Evolutionary conservation across 2,329 filamentous ascomycete genomes (phyloP).

Genomic region (Neofusicoccum umdonicola): DNA sequence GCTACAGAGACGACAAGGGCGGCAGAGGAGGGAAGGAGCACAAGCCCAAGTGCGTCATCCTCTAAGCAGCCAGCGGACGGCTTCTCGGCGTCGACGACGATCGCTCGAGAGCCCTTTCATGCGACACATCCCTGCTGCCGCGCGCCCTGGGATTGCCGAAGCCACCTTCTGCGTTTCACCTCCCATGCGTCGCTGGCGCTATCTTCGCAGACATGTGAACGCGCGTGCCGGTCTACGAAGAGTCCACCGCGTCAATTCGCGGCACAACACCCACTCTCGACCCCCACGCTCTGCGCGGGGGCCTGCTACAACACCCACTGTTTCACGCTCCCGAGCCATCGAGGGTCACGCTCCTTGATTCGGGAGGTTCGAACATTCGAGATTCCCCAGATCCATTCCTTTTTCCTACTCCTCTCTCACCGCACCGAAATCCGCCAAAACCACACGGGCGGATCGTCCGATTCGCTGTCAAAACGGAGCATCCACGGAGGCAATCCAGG

Average conservation of each 20-base stretch:
- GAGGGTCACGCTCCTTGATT: not conserved
- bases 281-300: not conserved
- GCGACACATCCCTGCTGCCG: conserved; percentile 15
- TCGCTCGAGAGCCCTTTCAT: conserved; percentile 1
- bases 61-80: conserved; percentile 9
- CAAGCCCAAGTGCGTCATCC: conserved; percentile 18
- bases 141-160: conserved; percentile 2
- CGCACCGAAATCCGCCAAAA: conserved; percentile 6
- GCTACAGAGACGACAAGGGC: conserved; percentile 16
- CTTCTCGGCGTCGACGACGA: conserved; percentile 6
- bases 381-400: conserved; percentile 1
- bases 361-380: conserved; percentile 3
- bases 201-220: conserved; percentile 16
- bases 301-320: conserved; percentile 3
- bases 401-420: conserved; percentile 7
- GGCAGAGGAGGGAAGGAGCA: conserved; percentile 16
- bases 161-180: conserved; percentile 4
- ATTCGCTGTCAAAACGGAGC: conserved; percentile 1
- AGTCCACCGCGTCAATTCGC: conserved; percentile 4
- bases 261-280: conserved; percentile 4
- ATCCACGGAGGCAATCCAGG: not conserved
- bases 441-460: conserved; percentile 5
- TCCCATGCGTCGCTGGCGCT: conserved; percentile 5
- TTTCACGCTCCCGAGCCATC: not conserved
- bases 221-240: conserved; percentile 11